Evolutionary conservation across 2,329 filamentous ascomycete genomes (phyloP).

Genomic region (Periconia sp.): DNA sequence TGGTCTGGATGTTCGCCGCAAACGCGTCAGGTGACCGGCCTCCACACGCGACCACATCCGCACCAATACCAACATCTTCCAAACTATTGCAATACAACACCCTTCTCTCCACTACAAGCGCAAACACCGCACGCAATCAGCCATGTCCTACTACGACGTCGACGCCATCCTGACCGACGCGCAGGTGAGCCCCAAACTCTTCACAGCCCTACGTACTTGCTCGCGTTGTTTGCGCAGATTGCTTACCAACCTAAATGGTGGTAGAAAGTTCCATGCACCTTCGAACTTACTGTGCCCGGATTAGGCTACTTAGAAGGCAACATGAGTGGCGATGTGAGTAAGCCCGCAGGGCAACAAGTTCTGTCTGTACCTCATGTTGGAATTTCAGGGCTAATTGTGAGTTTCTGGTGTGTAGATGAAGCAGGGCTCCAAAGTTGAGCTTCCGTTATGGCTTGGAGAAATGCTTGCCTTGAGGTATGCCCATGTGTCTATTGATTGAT

Average conservation of each 20-base stretch:
- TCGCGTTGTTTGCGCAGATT: background rate
- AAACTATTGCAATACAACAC: background rate
- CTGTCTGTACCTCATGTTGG: background rate
- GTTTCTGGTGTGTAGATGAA: constrained; percentile 61
- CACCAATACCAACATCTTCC: background rate
- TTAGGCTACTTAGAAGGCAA: constrained; percentile 90
- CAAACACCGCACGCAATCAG: background rate
- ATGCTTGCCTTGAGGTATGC: constrained; percentile 77
- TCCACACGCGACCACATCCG: background rate
- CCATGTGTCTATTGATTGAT: background rate
- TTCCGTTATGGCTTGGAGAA: constrained; percentile 93
- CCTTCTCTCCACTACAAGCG: background rate
- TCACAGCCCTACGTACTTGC: background rate
- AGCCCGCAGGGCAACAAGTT: background rate
- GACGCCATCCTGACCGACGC: constrained; percentile 83
- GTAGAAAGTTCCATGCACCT: constrained; percentile 93
- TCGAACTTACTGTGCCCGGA: constrained; percentile 84
- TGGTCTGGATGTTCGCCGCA: background rate
- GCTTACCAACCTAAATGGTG: constrained; percentile 4
- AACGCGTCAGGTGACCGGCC: background rate
- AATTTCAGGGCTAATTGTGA: background rate
- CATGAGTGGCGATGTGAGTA: constrained; percentile 59
- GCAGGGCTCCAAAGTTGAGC: constrained; percentile 73
- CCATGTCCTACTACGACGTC: constrained; percentile 72
- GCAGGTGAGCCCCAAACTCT: constrained; percentile 56